Evolutionary conservation across 2,329 filamentous ascomycete species (phyloP), one percentile per base, ranked within the genome.

Genomic region (Waltergamsia citrina): DNA sequence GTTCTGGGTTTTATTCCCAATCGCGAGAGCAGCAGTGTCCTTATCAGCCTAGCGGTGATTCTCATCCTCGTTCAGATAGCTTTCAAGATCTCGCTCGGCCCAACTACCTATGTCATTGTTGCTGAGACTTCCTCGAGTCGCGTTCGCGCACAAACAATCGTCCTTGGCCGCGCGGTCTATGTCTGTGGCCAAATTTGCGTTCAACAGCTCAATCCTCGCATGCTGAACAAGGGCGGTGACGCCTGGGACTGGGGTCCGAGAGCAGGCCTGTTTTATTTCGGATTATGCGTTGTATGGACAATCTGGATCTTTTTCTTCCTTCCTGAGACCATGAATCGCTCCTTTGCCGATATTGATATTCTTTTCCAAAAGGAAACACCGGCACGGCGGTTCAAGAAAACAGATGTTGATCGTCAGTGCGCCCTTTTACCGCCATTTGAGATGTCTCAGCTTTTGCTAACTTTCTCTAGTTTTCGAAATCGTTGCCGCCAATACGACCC

Each of bases 331-430:
- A 59, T 54, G 29, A 59, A 62, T 10, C 55, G 61, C 31, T 61
- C 54, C 2, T 58, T 66, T 32, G 63, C 62, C 36, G 65, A 70
- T 46, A 57, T 70, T 15, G 65, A 69, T 39, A 49, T 56, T n/a
- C 43, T 71, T 38, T 69, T 70, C 45, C 54, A 63, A 34, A 49
- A 43, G 32, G 52, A 46, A 37, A 44, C 48, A 4, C 34, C 46
- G 8, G 54, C 57, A 5, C 48, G 54, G 34, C 53, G 60, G 33
- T 65, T 57, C 32, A 22, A 35, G 0, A 41, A 45, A 3, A 38
- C 49, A 17, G 45, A 47, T 7, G 22, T 53, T 22, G 52, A 54
- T 18, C 35, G 51, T 54, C 46, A 45, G 50, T 47, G n/a, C n/a
- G n/a, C n/a, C n/a, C n/a, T n/a, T n/a, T n/a, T n/a, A n/a, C n/a